Percentiles rank a stretch among this genome's conserved stretches.
These are phyloP conservation scores for Erythrobasidium hasegawianum DNA, from an alignment of 1,284 basidiomycete species.

Conservation along the genomic window DNA sequence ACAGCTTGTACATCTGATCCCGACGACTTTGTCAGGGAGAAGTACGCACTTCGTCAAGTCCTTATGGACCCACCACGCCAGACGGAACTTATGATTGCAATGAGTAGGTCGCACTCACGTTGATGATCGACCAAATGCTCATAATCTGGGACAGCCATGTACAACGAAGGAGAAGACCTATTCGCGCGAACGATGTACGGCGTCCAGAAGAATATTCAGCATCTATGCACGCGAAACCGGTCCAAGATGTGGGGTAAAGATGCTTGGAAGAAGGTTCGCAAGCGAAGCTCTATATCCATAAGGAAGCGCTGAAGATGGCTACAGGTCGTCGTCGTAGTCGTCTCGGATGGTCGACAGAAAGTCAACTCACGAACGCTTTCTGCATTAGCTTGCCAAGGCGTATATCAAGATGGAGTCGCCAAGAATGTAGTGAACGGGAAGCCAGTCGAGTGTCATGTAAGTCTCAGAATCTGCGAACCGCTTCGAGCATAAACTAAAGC, in stretches of 20 bases:
- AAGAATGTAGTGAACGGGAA: slow-evolving; percentile 59
- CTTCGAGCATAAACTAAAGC: neutral
- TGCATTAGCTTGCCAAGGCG: slow-evolving; percentile 67
- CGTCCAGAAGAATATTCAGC: slow-evolving; percentile 69
- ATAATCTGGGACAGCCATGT: slow-evolving; percentile 24
- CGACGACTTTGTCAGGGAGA: slow-evolving; percentile 72
- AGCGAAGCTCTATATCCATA: neutral
- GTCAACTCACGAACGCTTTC: slow-evolving; percentile 80
- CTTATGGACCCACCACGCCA: slow-evolving; percentile 78
- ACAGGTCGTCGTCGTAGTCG: slow-evolving; percentile 75
- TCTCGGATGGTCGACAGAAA: slow-evolving; percentile 75
- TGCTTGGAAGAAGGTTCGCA: slow-evolving; percentile 78
- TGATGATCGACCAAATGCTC: neutral
- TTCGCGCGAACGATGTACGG: slow-evolving; percentile 82
- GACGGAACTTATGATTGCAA: slow-evolving; percentile 71
- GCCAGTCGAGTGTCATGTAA: slow-evolving; percentile 48
- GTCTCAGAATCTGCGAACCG: slow-evolving; percentile 36
- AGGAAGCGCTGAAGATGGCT: neutral
- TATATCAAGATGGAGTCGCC: slow-evolving; percentile 52
- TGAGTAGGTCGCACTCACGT: slow-evolving; percentile 62
- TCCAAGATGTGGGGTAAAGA: slow-evolving; percentile 94
- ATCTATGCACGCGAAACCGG: slow-evolving; percentile 72
- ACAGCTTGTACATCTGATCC: slow-evolving; percentile 60
- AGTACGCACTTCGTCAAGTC: slow-evolving; percentile 80
- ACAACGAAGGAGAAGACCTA: slow-evolving; percentile 63